Evolutionary conservation across 2,329 filamentous ascomycete species (phyloP), one percentile per base, ranked within the genome.

Genomic region (Colletotrichum caudatum): DNA sequence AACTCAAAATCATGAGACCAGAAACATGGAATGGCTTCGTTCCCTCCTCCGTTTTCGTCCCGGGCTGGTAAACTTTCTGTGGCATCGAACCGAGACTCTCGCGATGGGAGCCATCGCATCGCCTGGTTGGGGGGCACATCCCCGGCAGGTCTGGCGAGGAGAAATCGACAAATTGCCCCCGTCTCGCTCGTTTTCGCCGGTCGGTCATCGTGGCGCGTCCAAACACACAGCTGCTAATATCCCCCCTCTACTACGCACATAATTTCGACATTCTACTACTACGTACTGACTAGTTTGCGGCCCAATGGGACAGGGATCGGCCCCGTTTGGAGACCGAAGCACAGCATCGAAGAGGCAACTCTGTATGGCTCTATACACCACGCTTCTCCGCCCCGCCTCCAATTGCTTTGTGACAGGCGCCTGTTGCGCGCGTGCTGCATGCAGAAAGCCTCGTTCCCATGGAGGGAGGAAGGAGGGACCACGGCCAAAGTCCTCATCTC

Each of bases 311-410:
- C 69, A 69, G 29, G 53, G 53, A 48, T 69, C 65, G 69, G 59
- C 69, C 50, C 48, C 29, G 63, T 44, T 59, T 59, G 59, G 53
- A 46, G 65, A 63, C 20, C 46, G 8, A 23, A 7, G 46, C 23
- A 61, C 59, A 20, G 33, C 59, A 64, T 39, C 35, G 51, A 29
- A 68, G 62, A 63, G 64, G 58, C 64, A 71, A 59, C 64, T 62
- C 20, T 63, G 63, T 67, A 57, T 60, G 69, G 67, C 59, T 72
- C 44, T 62, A 64, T 62, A 64, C 61, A 60, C 63, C 46, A 63
- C 63, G 6, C 53, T 33, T 26, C 44, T 18, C 57, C 64, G 65
- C 18, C 44, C 44, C 46, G 5, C 46, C 46, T 70, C 62, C 62
- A 66, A 26, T 48, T 33, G 48, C 29, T 56, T 58, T 71, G 56